phyloP scores from a whole-genome alignment of 805 yeast genomes.

The Pichia gijzeniarum region DNA sequence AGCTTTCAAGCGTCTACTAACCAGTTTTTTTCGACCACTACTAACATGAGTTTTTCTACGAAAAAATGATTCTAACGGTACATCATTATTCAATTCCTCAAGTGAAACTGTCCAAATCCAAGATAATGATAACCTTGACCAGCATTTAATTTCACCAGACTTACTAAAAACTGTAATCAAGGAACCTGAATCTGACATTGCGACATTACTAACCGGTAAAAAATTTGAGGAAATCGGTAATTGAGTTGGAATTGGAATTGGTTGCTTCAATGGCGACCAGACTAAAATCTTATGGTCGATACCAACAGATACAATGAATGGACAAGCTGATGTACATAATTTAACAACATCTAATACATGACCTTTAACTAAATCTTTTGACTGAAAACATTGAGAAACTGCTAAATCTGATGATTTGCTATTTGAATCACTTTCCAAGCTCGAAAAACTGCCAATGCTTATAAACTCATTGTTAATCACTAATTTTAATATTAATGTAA shows the following conservation, averaged over 20 bases:
- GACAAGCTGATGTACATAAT: conserved; percentile 52
- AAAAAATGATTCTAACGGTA: conserved; percentile 53
- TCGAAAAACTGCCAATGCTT: not conserved
- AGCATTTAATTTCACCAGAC: conserved; percentile 50
- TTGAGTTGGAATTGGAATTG: conserved; percentile 39
- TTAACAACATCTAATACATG: conserved; percentile 60
- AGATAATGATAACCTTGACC: conserved; percentile 47
- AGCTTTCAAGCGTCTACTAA: conserved; percentile 15
- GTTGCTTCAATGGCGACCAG: conserved; percentile 63
- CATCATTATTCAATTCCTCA: conserved; percentile 31
- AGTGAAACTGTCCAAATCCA: conserved; percentile 52
- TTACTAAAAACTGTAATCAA: conserved; percentile 49
- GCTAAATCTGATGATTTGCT: not conserved
- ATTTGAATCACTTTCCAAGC: too few species aligned
- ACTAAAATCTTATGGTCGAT: conserved; percentile 64
- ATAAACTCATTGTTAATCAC: conserved; percentile 25
- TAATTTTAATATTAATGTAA: conserved; percentile 38
- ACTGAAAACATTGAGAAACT: conserved; percentile 17
- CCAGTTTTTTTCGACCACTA: conserved; percentile 28
- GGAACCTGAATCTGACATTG: conserved; percentile 53
- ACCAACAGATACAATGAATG: conserved; percentile 65
- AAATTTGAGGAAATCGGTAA: conserved; percentile 38
- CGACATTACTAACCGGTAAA: conserved; percentile 58
- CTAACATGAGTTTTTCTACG: conserved; percentile 44
- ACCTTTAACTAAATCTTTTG: conserved; percentile 39